These are phyloP conservation scores for Globisporangium cystogenes DNA, from an alignment of 352 stramenopile genomes.

Conservation along the genomic window DNA sequence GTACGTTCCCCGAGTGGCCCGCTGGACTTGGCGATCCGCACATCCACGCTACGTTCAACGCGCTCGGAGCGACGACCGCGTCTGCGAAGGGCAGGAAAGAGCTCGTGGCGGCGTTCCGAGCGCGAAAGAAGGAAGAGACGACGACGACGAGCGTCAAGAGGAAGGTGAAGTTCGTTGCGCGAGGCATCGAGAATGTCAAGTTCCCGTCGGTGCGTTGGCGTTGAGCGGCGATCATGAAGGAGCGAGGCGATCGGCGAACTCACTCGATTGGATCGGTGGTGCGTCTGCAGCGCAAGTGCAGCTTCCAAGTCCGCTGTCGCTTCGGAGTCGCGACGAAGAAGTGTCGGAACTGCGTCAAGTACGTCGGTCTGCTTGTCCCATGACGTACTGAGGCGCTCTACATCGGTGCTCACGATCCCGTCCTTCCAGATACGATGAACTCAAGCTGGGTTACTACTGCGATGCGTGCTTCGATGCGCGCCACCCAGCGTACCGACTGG, in stretches of 20 bases:
- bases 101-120: slow-evolving; percentile 36
- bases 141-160: not conserved
- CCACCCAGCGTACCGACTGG: slow-evolving; percentile 47
- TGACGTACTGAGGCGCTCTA: too few species aligned
- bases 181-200: slow-evolving; percentile 15
- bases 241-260: too few species aligned
- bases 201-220: slow-evolving; percentile 11
- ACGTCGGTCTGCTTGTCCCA: slow-evolving; percentile 3
- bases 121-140: not conserved
- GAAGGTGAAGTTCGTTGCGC: not conserved
- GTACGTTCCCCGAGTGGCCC: slow-evolving; percentile 57
- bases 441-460: slow-evolving; percentile 52
- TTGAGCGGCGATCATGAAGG: not conserved
- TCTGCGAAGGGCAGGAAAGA: slow-evolving; percentile 22
- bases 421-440: slow-evolving; percentile 49
- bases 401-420: not conserved
- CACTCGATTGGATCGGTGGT: too few species aligned
- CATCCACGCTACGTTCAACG: slow-evolving; percentile 13
- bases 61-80: not conserved
- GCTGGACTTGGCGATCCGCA: slow-evolving; percentile 42
- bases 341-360: slow-evolving; percentile 69
- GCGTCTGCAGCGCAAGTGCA: slow-evolving; percentile 36
- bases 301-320: slow-evolving; percentile 48
- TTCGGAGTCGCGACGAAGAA: slow-evolving; percentile 44
- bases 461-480: slow-evolving; percentile 53